Evolutionary conservation across 108 stramenopile species (phyloP).

Genomic region (Pseudonitzschia pungens): DNA sequence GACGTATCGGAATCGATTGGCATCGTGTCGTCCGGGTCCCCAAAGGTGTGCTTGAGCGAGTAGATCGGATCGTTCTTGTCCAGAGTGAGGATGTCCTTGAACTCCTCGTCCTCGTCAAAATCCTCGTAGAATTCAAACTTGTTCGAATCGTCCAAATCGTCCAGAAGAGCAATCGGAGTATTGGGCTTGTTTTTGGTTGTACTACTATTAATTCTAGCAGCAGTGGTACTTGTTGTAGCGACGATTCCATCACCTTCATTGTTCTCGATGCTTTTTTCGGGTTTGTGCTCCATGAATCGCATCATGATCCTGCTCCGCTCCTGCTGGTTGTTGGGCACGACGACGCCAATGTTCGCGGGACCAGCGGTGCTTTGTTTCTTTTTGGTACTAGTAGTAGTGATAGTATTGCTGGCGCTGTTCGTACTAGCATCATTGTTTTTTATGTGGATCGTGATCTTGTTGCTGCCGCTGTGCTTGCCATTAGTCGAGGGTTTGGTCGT

Average conservation of each 20-base stretch:
- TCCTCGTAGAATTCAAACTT: no score
- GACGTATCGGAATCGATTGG: no score
- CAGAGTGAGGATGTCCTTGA: no score
- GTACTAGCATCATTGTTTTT: no score
- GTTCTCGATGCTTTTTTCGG: not conserved
- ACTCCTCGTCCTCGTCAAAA: no score
- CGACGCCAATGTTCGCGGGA: not conserved
- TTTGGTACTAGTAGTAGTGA: not conserved
- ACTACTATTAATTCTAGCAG: not conserved
- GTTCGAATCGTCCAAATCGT: no score
- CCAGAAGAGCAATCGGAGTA: not conserved
- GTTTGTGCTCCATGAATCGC: not conserved
- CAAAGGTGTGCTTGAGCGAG: no score
- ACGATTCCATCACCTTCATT: no score
- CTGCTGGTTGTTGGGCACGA: not conserved
- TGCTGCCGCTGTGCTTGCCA: not conserved
- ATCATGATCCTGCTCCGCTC: not conserved
- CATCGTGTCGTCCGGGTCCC: no score
- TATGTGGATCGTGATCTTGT: not conserved
- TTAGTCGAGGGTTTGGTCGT: no score
- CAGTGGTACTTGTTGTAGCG: not conserved
- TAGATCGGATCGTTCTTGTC: not conserved
- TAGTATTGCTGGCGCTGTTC: not conserved
- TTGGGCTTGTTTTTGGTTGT: not conserved
- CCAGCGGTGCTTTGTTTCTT: not conserved